Evolutionary conservation across 768 basidiomycete species (phyloP).

Genomic region (Sarcodon sp.): DNA sequence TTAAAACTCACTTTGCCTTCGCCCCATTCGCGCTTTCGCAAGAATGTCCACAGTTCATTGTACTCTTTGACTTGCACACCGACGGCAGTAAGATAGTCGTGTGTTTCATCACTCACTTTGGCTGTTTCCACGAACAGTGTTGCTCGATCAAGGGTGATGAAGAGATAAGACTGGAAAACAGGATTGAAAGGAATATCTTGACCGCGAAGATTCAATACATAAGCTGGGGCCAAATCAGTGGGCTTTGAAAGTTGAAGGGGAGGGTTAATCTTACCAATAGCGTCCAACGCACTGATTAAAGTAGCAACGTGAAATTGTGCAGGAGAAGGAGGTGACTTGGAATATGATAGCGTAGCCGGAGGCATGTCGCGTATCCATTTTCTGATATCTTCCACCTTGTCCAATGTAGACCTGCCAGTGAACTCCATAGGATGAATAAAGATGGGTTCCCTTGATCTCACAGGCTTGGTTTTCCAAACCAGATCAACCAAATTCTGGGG

Average conservation of each 20-base stretch:
- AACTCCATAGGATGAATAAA: constrained; percentile 64
- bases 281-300: constrained; percentile 56
- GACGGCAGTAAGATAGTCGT: constrained; percentile 41
- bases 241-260: not conserved
- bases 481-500: constrained; percentile 77
- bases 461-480: constrained; percentile 68
- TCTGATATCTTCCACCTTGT: constrained; percentile 61
- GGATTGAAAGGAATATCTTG: constrained; percentile 88
- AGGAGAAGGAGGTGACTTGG: constrained; percentile 45
- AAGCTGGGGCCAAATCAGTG: constrained; percentile 35
- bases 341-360: constrained; percentile 46
- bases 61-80: constrained; percentile 54
- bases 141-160: constrained; percentile 46
- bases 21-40: constrained; percentile 65
- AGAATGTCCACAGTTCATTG: constrained; percentile 67
- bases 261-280: constrained; percentile 39
- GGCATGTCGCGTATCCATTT: constrained; percentile 56
- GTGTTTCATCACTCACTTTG: constrained; percentile 50
- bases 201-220: constrained; percentile 81
- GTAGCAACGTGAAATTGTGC: constrained; percentile 54
- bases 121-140: constrained; percentile 66
- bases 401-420: constrained; percentile 48
- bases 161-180: constrained; percentile 81
- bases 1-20: constrained; percentile 49
- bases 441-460: constrained; percentile 49